Base-by-base conservation (phyloP, 2,329 filamentous ascomycete genomes). In the Penicillium sp. region DNA sequence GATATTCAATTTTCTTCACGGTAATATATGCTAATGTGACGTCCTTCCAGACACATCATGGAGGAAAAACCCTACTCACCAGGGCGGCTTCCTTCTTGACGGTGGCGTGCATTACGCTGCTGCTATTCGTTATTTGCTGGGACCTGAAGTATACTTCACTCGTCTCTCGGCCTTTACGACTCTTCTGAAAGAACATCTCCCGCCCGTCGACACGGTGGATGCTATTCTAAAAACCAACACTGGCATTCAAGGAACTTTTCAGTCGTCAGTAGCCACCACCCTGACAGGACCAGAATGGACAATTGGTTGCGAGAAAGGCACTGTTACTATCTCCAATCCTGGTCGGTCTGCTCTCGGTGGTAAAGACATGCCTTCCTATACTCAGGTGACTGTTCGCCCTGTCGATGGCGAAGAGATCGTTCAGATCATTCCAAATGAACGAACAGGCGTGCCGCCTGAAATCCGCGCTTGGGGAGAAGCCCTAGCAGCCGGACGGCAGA, bases 81-180 rank as follows among this genome's bases (percentile, higher is more conserved):
- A 84, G 64, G 83, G 82, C 20, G 83, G 83, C 0, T 84, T 84
- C 59, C 61, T 85, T 47, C 74, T 85, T 1, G 83, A 85, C 57
- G 82, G 79, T 3, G 82, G 83, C 2, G 78, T 85, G 16, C 83
- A 85, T 62, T 79, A 79, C 57, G 67, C 81, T 30, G 82, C 82
- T 24, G 80, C 70, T 2, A 73, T 81, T 38, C 71, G 83, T 21
- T 60, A 80, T 42, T 64, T 84, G 56, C 68, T 84, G 4, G 71
- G 78, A 42, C 58, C 68, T 1, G 65, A 74, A 5, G 74, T 79
- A 46, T 71, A 73, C 1, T 66, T 77, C 38, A 69, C 73, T 3
- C 71, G 67, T 21, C 64, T 81, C 2, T 77, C 77, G 9, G 81
- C 81, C 1, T 80, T 79, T 45, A 78, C 79, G 0, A 69, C 71